Evolutionary conservation across 495 filamentous ascomycete species (phyloP).

Genomic region (Cercophora sp.): DNA sequence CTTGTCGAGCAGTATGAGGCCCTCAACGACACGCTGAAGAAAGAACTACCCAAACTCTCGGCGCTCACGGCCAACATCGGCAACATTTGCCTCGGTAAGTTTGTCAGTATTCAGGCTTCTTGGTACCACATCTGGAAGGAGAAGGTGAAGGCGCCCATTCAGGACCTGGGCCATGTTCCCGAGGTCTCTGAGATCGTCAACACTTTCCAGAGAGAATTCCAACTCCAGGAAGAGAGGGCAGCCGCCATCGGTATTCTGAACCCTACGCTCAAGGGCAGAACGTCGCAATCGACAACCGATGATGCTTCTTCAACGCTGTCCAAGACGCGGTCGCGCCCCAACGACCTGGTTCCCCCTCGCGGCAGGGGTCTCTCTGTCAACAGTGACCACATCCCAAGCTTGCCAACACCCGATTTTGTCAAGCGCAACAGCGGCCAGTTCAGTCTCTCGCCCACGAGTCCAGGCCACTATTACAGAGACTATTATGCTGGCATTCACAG

Average conservation of each 20-base stretch:
- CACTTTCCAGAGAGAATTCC: conserved; percentile 71
- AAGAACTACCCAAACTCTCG: conserved; percentile 86
- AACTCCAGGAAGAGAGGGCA: conserved; percentile 51
- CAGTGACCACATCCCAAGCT: conserved; percentile 57
- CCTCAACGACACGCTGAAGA: conserved; percentile 86
- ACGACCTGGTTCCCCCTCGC: conserved; percentile 36
- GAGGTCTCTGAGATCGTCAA: conserved; percentile 62
- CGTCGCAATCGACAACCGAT: conserved; percentile 46
- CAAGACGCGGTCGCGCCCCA: conserved; percentile 36
- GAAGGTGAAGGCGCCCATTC: conserved; percentile 72
- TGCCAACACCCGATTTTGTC: conserved; percentile 53
- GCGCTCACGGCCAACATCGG: conserved; percentile 71
- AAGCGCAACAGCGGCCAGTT: conserved; percentile 56
- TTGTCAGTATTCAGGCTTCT: conserved; percentile 71
- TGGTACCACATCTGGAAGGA: conserved; percentile 79
- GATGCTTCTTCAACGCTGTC: conserved; percentile 35
- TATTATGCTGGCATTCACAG: conserved; percentile 42
- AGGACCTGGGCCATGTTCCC: conserved; percentile 57
- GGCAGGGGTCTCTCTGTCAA: conserved; percentile 57
- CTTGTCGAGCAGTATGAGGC: conserved; percentile 82
- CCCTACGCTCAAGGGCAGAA: conserved; percentile 36
- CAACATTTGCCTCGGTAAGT: conserved; percentile 72
- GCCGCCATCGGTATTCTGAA: conserved; percentile 48
- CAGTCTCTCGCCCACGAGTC: conserved; percentile 50
- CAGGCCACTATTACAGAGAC: conserved; percentile 48